Percentiles rank a stretch among this genome's conserved stretches.
Conservation (phyloP, 257 asterid genomes). For the Solanum paucissectum region DNA sequence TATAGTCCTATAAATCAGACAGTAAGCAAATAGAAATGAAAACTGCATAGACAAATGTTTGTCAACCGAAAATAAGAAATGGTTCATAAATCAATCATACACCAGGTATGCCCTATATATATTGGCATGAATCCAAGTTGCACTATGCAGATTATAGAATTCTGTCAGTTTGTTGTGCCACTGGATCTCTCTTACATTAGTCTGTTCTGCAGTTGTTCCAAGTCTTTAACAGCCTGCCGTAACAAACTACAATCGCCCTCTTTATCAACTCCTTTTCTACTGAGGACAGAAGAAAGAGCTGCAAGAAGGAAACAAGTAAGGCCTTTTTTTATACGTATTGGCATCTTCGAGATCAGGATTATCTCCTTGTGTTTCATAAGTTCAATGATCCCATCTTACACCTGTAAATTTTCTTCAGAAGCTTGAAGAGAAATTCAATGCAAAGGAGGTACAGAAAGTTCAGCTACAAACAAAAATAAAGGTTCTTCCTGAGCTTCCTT, state of each 20-base stretch:
- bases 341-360: not conserved
- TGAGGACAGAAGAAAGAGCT: slow-evolving; percentile 83
- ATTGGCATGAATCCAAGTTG: not conserved
- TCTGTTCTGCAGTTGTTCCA: slow-evolving; percentile 23
- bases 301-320: slow-evolving; percentile 85
- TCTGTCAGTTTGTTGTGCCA: not conserved
- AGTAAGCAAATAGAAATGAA: not conserved
- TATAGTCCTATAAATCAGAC: not conserved
- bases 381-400: not conserved
- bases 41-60: not conserved
- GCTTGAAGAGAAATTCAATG: slow-evolving; percentile 79
- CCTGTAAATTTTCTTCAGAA: slow-evolving; percentile 27
- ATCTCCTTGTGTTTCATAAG: not conserved
- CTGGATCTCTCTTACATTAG: not conserved
- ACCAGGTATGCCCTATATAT: not conserved
- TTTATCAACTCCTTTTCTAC: slow-evolving; percentile 56
- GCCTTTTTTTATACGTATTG: not conserved
- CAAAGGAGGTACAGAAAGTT: slow-evolving; percentile 43
- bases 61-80: not conserved
- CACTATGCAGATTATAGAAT: not conserved
- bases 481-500: slow-evolving; percentile 25
- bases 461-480: slow-evolving; percentile 49
- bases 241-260: slow-evolving; percentile 68
- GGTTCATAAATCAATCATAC: not conserved
- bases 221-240: slow-evolving; percentile 60